These are phyloP conservation scores for Aschersonia sp. DNA, from an alignment of 2,329 filamentous ascomycete species.

Conservation along the genomic window DNA sequence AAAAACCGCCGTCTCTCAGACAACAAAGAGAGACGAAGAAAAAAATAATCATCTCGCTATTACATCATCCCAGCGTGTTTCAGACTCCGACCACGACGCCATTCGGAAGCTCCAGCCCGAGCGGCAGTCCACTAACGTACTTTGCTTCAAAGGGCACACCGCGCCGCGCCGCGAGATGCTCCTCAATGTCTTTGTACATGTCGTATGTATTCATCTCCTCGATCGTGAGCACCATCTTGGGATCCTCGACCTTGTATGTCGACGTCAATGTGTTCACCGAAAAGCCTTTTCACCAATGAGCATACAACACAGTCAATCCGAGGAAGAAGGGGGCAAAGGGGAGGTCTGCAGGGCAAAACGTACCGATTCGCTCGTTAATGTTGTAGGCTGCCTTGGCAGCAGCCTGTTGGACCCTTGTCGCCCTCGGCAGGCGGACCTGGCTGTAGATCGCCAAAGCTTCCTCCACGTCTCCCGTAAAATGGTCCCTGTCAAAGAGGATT, in stretches of 20 bases:
- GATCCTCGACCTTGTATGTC: constrained; percentile 47
- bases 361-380: constrained; percentile 47
- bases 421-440: constrained; percentile 36
- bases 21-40: no score
- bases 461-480: constrained; percentile 31
- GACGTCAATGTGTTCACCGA: constrained; percentile 41
- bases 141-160: constrained; percentile 19
- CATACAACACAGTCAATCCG: neutral
- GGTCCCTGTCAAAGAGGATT: constrained; percentile 37
- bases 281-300: constrained; percentile 29
- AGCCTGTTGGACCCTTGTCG: constrained; percentile 39
- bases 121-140: constrained; percentile 27
- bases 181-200: constrained; percentile 41
- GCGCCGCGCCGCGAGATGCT: constrained; percentile 23
- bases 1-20: no score
- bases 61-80: neutral
- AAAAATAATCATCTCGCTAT: no score
- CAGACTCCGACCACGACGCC: constrained; percentile 18
- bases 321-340: neutral
- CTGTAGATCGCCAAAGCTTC: constrained; percentile 35
- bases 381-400: constrained; percentile 43
- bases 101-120: constrained; percentile 32
- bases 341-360: constrained; percentile 4
- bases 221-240: constrained; percentile 47
- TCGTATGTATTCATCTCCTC: constrained; percentile 57